Percentiles rank a stretch among this genome's conserved stretches.
Evolutionary conservation across 2,329 filamentous ascomycete genomes (phyloP).

Genomic region (Colletotrichum agaves): DNA sequence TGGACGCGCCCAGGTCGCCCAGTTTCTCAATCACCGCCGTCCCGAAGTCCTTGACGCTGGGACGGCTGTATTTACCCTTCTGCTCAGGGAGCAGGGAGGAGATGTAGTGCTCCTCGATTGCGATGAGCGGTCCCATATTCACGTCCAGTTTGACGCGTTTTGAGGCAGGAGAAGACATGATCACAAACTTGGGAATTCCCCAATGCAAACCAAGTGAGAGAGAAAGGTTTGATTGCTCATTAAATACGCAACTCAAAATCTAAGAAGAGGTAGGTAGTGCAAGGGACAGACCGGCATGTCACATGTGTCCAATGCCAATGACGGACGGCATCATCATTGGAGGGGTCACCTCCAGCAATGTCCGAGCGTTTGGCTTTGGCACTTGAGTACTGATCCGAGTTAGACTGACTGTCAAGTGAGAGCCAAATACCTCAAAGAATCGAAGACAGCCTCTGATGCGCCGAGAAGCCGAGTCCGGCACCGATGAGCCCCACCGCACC

Average conservation of each 20-base stretch:
- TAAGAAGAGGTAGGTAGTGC: too few relatives aligned
- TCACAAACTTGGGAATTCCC: too few relatives aligned
- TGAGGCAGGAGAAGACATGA: too few relatives aligned
- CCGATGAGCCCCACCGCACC: neutral
- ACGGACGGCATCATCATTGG: neutral
- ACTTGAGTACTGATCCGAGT: too few relatives aligned
- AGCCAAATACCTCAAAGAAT: neutral
- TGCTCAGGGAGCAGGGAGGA: conserved; percentile 12
- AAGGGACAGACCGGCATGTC: neutral
- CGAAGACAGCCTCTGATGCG: neutral
- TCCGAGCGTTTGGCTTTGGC: neutral
- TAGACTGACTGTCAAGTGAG: neutral
- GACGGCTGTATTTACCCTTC: neutral
- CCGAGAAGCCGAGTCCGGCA: neutral
- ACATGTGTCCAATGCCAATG: neutral
- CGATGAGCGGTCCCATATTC: neutral
- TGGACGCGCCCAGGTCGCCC: neutral
- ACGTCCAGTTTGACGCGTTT: neutral
- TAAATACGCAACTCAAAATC: neutral
- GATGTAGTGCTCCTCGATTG: conserved; percentile 27
- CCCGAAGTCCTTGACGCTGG: neutral
- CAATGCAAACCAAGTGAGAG: too few relatives aligned
- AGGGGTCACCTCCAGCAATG: neutral
- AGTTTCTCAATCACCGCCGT: conserved; percentile 13
- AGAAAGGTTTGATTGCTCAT: neutral